These are phyloP conservation scores for Nothophoma quercina DNA, from an alignment of 2,329 filamentous ascomycete genomes.

Conservation along the genomic window DNA sequence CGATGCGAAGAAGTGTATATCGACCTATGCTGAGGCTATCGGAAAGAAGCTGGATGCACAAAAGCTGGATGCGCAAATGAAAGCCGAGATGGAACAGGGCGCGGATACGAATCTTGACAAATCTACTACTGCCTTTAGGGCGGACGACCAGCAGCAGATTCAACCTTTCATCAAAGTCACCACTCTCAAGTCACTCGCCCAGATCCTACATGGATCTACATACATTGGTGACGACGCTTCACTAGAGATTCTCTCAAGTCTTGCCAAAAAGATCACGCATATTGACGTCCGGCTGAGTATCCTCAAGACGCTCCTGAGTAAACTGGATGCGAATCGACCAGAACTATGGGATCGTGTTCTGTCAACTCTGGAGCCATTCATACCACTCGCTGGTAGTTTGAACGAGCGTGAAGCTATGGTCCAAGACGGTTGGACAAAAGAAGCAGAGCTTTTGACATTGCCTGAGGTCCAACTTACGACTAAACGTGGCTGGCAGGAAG, in stretches of 20 bases:
- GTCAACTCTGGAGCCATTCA: constrained; percentile 31
- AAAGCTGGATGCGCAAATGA: constrained; percentile 22
- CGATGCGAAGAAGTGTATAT: constrained; percentile 39
- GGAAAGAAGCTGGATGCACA: constrained; percentile 28
- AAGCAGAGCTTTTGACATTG: constrained; percentile 21
- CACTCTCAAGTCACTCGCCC: constrained; percentile 53
- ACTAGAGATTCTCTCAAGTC: constrained; percentile 38
- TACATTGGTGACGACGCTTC: constrained; percentile 43
- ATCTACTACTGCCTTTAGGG: background rate
- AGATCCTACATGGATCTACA: constrained; percentile 44
- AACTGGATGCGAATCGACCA: constrained; percentile 23
- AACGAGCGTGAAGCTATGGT: constrained; percentile 42
- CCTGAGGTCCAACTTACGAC: constrained; percentile 14
- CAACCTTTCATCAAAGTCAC: constrained; percentile 50
- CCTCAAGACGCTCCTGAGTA: constrained; percentile 43
- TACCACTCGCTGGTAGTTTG: constrained; percentile 47
- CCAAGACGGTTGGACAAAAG: constrained; percentile 33
- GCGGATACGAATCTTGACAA: background rate
- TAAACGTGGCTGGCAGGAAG: background rate
- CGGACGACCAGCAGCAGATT: background rate
- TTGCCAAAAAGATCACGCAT: constrained; percentile 45
- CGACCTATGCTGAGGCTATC: constrained; percentile 40
- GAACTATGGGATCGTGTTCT: constrained; percentile 26
- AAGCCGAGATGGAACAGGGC: background rate
- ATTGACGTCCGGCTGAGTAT: constrained; percentile 48